Evolutionary conservation across 345 rosid species (phyloP), one percentile per base, ranked within the genome.

Genomic region (Camelina laxa): DNA sequence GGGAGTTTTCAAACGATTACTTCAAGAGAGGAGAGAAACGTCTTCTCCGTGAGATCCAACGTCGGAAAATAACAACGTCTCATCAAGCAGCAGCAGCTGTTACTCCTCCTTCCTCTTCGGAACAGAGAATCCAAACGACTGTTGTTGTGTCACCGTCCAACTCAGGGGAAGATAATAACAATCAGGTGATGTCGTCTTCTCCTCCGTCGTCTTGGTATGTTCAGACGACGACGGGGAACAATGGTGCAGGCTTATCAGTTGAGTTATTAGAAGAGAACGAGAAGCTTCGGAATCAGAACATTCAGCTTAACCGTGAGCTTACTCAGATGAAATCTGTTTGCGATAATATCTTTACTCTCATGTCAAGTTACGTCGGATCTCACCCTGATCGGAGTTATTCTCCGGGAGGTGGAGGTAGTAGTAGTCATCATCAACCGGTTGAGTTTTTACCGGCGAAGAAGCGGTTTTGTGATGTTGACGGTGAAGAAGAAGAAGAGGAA

Each of bases 1-100:
- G 98, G 98, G 98, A 93, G 82, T 93, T 93, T 75, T 83, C 94
- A 0, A 93, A 93, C 73, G 97, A 91, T 13, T 86, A 66, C 72
- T 91, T 93, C 60, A 80, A 87, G 2, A 83, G 87, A 79, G 94
- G 96, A 35, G 88, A 93, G 74, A 89, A 82, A 74, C 84, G 69
- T 73, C 87, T 93, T 19, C 69, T 93, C 30, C 74, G 90, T 15
- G 96, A 93, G 50, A 93, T 93, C 50, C 98, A 91, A 73, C 88
- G 98, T 7, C 84, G 98, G 74, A 93, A 91, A 79, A 19, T 89
- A 2, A 65, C 83, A 1, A 65, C 83, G 5, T 1, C 74, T 1
- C 63, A 75, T 3, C 60, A 76, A 51, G 11, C 69, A 12, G 33
- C 72, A 51, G 11, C 69, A 12, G 33, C 72, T 13, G 3, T 73